Conservation (phyloP, 2,329 filamentous ascomycete species). For the Aureobasidium sp. region DNA sequence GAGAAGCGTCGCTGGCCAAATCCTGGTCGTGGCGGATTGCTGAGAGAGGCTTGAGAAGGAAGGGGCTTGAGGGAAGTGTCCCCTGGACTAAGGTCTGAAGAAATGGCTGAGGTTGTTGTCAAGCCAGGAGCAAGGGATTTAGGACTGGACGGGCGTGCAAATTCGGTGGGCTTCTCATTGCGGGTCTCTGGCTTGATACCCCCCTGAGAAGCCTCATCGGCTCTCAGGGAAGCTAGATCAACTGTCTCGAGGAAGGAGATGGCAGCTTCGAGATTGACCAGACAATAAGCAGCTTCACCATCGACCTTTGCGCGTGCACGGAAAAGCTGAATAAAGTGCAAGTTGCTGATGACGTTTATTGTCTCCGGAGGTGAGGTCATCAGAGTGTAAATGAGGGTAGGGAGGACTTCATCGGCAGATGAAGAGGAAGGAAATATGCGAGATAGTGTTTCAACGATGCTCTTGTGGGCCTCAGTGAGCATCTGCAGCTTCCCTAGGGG, state of each 20-base stretch:
- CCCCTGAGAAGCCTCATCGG: constrained; percentile 66
- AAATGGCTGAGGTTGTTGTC: constrained; percentile 19
- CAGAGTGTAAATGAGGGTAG: constrained; percentile 90
- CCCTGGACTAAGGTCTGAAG: constrained; percentile 6
- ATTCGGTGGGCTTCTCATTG: not conserved
- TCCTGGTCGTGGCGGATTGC: constrained; percentile 31
- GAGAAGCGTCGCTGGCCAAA: constrained; percentile 71
- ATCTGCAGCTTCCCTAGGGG: constrained; percentile 87
- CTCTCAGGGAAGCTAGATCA: constrained; percentile 78
- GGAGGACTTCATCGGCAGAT: constrained; percentile 93
- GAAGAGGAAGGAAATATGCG: constrained; percentile 63
- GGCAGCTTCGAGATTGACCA: constrained; percentile 91
- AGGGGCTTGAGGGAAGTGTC: constrained; percentile 21
- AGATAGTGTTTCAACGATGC: constrained; percentile 80
- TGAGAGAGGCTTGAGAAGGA: constrained; percentile 22
- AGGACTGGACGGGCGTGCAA: constrained; percentile 33
- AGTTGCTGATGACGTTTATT: constrained; percentile 85
- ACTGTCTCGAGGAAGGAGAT: constrained; percentile 94
- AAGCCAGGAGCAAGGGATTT: constrained; percentile 30
- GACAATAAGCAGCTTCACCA: constrained; percentile 89
- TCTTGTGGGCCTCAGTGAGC: constrained; percentile 82
- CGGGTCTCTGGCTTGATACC: constrained; percentile 37
- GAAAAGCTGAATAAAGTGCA: constrained; percentile 91
- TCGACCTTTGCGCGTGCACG: constrained; percentile 78
- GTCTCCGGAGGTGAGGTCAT: constrained; percentile 83